Conservation (phyloP, 768 basidiomycete species). For the Suillus subalutaceus region DNA sequence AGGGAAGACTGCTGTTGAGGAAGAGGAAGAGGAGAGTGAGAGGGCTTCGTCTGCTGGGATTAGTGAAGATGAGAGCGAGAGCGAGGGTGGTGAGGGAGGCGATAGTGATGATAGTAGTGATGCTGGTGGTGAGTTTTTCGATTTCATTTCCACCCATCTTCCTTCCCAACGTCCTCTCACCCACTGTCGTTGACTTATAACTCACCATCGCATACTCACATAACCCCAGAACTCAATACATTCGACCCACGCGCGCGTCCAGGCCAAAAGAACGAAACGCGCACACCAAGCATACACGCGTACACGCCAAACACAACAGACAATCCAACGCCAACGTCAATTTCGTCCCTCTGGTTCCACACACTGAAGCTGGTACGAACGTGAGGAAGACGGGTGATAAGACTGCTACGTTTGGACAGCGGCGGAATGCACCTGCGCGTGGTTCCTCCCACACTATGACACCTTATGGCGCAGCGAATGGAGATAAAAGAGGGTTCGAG, state of each 20-base stretch:
- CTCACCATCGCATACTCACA: not conserved
- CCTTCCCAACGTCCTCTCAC: not conserved
- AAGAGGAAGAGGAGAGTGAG: conserved; percentile 89
- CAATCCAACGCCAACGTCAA: conserved; percentile 51
- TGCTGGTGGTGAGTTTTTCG: conserved; percentile 50
- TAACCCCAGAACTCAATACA: conserved; percentile 47
- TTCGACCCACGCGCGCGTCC: conserved; percentile 60
- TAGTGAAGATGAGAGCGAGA: conserved; percentile 44
- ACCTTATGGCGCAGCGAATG: conserved; percentile 17
- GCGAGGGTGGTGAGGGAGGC: conserved; percentile 44
- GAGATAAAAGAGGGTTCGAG: conserved; percentile 67
- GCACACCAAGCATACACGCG: conserved; percentile 48
- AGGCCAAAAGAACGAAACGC: conserved; percentile 50
- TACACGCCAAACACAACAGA: conserved; percentile 46
- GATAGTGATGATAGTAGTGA: conserved; percentile 54
- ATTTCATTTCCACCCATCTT: not conserved
- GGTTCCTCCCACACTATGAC: conserved; percentile 27
- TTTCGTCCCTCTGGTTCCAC: conserved; percentile 66
- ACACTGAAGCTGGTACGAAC: conserved; percentile 27
- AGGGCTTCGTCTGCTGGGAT: conserved; percentile 62
- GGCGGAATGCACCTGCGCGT: conserved; percentile 36
- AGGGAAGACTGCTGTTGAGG: conserved; percentile 80
- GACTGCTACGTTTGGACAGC: conserved; percentile 71
- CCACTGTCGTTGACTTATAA: conserved; percentile 16
- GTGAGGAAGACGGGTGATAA: conserved; percentile 39